Evolutionary conservation across 352 stramenopile genomes (phyloP).

Genomic region (Pythium volutum): DNA sequence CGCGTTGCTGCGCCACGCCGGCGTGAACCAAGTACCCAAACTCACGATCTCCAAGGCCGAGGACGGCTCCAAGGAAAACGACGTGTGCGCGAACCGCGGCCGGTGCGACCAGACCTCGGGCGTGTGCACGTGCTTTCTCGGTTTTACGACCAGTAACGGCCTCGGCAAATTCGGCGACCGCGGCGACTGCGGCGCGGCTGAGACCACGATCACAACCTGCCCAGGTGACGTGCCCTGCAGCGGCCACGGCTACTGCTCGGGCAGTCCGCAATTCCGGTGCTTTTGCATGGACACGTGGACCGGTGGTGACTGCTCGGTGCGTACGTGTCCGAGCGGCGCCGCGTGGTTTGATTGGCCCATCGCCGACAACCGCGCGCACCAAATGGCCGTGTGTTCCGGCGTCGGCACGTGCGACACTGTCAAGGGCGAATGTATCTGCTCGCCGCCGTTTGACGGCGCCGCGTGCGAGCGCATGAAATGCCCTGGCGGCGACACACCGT

Average conservation of each 20-base stretch:
- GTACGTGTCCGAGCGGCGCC: conserved; percentile 53
- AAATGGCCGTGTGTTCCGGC: conserved; percentile 54
- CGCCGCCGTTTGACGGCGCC: conserved; percentile 55
- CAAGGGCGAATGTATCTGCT: conserved; percentile 66
- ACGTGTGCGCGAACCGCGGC: conserved; percentile 70
- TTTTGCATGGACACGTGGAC: conserved; percentile 56
- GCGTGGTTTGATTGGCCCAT: conserved; percentile 73
- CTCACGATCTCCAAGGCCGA: conserved; percentile 58
- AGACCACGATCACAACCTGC: conserved; percentile 27
- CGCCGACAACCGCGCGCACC: conserved; percentile 51
- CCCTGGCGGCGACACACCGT: conserved; percentile 46
- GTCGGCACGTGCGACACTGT: conserved; percentile 59
- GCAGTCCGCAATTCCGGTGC: conserved; percentile 65
- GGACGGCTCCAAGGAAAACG: conserved; percentile 90
- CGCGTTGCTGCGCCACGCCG: conserved; percentile 48
- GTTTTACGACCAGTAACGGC: conserved; percentile 75
- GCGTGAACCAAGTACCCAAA: conserved; percentile 43
- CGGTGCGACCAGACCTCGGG: conserved; percentile 69
- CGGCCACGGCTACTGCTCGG: conserved; percentile 72
- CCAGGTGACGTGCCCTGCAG: conserved; percentile 58
- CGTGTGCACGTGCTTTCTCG: conserved; percentile 82
- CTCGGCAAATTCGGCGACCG: conserved; percentile 47
- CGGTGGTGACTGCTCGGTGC: conserved; percentile 67
- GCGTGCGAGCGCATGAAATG: conserved; percentile 73
- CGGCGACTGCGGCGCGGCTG: conserved; percentile 64